phyloP scores from a whole-genome alignment of 2,329 filamentous ascomycete genomes.

The Fusarium sp. region DNA sequence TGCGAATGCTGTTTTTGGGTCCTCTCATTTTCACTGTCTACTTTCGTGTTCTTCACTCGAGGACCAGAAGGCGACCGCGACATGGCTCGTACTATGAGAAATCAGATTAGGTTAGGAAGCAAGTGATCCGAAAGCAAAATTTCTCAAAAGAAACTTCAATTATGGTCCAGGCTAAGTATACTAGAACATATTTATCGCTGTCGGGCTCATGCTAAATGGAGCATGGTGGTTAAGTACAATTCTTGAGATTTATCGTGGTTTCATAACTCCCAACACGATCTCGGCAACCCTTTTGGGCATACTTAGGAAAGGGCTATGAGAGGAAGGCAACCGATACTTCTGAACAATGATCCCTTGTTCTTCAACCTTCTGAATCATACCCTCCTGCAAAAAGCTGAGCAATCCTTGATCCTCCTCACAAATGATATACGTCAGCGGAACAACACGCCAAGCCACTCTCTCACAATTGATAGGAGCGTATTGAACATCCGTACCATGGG shows the following conservation, averaged over 20 bases:
- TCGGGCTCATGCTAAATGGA: rapidly evolving
- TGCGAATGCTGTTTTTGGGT: neutral
- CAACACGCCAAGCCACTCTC: neutral
- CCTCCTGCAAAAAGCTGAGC: neutral
- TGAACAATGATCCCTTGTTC: neutral
- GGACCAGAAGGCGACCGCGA: too few relatives aligned
- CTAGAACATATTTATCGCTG: neutral
- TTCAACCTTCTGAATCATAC: neutral
- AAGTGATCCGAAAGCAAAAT: neutral
- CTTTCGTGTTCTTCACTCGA: too few relatives aligned
- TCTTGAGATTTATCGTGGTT: neutral
- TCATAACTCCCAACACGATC: neutral
- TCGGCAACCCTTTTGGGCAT: neutral
- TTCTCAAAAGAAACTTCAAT: neutral
- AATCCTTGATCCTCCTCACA: neutral
- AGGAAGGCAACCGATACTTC: neutral
- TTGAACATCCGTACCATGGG: neutral
- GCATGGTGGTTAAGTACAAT: neutral
- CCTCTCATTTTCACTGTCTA: too few relatives aligned
- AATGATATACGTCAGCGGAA: neutral
- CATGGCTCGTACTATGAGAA: neutral
- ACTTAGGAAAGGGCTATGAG: neutral
- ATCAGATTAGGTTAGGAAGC: neutral
- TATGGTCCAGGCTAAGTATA: neutral
- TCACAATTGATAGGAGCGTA: neutral